These are phyloP conservation scores for Prunus mongolica DNA, from an alignment of 306 rosid species.

Conservation along the genomic window DNA sequence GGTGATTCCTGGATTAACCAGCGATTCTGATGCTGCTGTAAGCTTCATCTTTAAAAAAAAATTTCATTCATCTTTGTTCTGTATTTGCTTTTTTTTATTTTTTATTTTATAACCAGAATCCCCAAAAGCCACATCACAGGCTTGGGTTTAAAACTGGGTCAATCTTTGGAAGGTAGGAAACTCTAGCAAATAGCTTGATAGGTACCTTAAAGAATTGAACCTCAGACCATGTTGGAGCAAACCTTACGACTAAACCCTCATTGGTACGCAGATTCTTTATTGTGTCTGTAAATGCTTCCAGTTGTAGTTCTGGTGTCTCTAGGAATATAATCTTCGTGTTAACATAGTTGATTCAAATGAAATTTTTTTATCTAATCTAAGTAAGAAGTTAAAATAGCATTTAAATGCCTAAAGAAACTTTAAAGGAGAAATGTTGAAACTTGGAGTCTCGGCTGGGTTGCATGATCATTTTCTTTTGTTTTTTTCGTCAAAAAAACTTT, in stretches of 20 bases:
- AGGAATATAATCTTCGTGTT: neutral
- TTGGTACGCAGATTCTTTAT: neutral
- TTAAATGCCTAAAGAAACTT: neutral
- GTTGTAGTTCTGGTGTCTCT: neutral
- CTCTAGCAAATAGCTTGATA: neutral
- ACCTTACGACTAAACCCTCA: neutral
- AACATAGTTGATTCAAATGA: neutral
- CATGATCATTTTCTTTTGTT: too few relatives aligned
- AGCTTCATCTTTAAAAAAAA: conserved; percentile 35
- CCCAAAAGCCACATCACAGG: neutral
- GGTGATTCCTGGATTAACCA: conserved; percentile 84
- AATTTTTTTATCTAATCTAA: neutral
- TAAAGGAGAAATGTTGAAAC: neutral
- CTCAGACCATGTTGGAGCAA: neutral
- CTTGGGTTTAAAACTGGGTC: neutral
- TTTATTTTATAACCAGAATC: neutral
- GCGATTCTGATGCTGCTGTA: conserved; percentile 80
- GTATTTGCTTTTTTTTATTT: neutral
- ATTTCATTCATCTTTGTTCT: neutral
- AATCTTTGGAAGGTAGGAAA: neutral
- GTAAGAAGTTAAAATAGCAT: neutral
- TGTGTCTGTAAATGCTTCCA: neutral
- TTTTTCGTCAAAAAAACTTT: neutral
- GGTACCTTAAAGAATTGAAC: neutral
- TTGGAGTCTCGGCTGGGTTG: neutral